A percentile compares a stretch with the other conserved stretches of the same genome.
Evolutionary conservation across 225 moss, liverwort and hornwort genomes (phyloP).

Genomic region (Rhytidiadelphus loreus): DNA sequence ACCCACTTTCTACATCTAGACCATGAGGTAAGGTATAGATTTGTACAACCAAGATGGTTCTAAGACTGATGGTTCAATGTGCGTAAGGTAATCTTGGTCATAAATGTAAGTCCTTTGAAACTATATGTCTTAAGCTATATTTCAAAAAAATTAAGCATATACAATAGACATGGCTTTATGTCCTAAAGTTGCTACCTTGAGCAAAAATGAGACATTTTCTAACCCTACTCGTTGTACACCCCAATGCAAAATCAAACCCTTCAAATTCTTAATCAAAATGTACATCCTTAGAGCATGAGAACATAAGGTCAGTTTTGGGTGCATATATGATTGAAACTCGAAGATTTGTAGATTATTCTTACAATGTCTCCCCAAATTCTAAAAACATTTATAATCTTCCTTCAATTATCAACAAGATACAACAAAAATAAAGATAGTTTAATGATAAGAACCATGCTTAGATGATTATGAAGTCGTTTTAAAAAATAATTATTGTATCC

Average conservation of each 20-base stretch:
- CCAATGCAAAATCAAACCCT: rapidly evolving
- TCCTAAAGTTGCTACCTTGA: rapidly evolving
- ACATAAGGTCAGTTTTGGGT: rapidly evolving
- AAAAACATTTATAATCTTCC: rapidly evolving
- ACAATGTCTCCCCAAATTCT: rapidly evolving
- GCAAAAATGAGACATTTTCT: rapidly evolving
- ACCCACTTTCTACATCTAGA: rapidly evolving
- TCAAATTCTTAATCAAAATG: not conserved
- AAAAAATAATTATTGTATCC: not conserved
- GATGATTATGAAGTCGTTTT: not conserved
- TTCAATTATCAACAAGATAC: not conserved
- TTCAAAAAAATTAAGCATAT: not conserved
- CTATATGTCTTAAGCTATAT: not conserved
- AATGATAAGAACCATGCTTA: no score
- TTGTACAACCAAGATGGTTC: no score
- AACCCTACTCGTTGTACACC: no score
- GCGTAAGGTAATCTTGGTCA: not conserved
- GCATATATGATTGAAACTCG: no score
- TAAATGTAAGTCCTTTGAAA: not conserved
- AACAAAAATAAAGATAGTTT: no score
- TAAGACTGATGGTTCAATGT: not conserved
- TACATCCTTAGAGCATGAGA: rapidly evolving
- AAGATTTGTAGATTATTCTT: not conserved
- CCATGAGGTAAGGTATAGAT: not conserved
- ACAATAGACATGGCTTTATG: not conserved